Base-by-base conservation (phyloP, 1,284 basidiomycete species). In the Heterobasidion parviporum region DNA sequence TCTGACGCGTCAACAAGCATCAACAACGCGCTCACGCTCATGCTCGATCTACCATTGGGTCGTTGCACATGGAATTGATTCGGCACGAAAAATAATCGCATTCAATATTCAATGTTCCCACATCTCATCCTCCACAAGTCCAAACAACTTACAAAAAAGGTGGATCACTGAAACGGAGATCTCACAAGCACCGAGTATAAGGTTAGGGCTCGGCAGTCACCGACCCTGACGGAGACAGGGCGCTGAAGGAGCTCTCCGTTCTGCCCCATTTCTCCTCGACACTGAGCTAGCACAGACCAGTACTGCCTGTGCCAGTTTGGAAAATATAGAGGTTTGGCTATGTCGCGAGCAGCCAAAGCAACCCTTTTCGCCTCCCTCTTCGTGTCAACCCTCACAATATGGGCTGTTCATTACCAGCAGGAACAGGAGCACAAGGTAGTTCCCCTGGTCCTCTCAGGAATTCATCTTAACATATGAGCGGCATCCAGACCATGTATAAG, bases 381-480 rank as follows among this genome's bases (percentile, higher is more conserved):
- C 8, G 69, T 89, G 54, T 84, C 89, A 12, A 78, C 78, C 1
- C 70, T 83, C 35, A 92, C 89, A 6, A 85, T 99, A 65, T 95
- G 87, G 83, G 92, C 85, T 18, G 96, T 99, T 6, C 96, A 98
- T 68, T 89, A 80, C 64, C 81, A 96, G 60, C 96, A 99, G 70
- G 75, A 81, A 47, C 79, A 83, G 64, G 95, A 99, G 69, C 85
- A 87, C 55, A 84, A 94, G 65, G 95, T 94, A 60, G 53, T 71
- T 66, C 36, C 10, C 48, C 59, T 57, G 56, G 9, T 15, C 10
- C 52, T 52, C 52, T 16, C 56, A 56, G 16, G 16, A 51, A 46
- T 49, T 38, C 32, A 32, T 50, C 8, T 2, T 56, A 20, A 50
- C 46, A n/a, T 50, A 41, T 46, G 48, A 50, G n/a, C 38, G 53